A percentile compares a stretch with the other conserved stretches of the same genome.
Evolutionary conservation across 345 rosid genomes (phyloP).

Genomic region (Mangifera indica): DNA sequence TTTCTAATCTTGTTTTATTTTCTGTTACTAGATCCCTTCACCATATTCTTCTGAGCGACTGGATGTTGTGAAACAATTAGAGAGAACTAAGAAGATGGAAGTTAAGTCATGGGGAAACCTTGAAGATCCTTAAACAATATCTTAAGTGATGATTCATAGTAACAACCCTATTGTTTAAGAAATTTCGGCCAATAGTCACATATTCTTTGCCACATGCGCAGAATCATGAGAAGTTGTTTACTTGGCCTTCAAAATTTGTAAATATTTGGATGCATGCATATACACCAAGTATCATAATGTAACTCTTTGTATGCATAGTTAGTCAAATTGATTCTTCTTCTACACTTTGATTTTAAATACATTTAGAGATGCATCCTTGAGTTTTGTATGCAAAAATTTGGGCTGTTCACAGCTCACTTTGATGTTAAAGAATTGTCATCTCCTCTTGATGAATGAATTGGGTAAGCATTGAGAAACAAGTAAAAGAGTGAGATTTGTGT

Average conservation of each 20-base stretch:
- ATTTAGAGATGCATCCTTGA: not conserved
- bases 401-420: not conserved
- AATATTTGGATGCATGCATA: constrained; percentile 11
- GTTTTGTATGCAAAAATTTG: not conserved
- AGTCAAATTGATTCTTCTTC: not conserved
- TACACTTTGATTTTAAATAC: not conserved
- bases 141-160: constrained; percentile 7
- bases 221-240: not conserved
- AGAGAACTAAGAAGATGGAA: constrained; percentile 57
- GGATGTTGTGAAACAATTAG: constrained; percentile 52
- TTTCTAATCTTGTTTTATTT: constrained; percentile 18
- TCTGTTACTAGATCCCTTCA: constrained; percentile 55
- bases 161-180: not conserved
- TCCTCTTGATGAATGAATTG: not conserved
- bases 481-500: not conserved
- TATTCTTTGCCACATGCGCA: not conserved
- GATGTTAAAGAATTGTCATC: not conserved
- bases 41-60: constrained; percentile 54
- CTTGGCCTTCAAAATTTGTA: constrained; percentile 5
- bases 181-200: not conserved
- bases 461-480: not conserved
- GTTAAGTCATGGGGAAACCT: constrained; percentile 43
- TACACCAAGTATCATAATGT: not conserved
- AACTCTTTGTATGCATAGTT: constrained; percentile 5
- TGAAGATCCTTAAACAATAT: constrained; percentile 34